A percentile compares a stretch with the other conserved stretches of the same genome.
phyloP scores from a whole-genome alignment of 1,284 basidiomycete species.

The Naganishia sp. region DNA sequence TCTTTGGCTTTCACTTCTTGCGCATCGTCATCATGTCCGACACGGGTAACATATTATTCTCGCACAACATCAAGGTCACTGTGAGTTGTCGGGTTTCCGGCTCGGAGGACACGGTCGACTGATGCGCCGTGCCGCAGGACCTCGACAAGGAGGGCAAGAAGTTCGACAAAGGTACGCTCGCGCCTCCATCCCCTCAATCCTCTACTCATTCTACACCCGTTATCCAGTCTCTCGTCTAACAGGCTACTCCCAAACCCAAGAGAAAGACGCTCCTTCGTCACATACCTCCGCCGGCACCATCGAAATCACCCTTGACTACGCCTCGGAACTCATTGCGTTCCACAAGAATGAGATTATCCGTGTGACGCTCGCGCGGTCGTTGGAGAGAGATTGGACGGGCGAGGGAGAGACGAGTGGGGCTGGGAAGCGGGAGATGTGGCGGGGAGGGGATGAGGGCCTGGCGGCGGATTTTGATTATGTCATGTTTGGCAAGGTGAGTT shows the following conservation, averaged over 20 bases:
- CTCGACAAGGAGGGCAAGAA: constrained; percentile 95
- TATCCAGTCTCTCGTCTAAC: constrained; percentile 76
- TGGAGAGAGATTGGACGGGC: constrained; percentile 57
- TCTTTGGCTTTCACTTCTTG: not conserved
- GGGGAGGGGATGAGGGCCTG: constrained; percentile 70
- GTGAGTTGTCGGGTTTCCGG: constrained; percentile 44
- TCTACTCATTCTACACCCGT: not conserved
- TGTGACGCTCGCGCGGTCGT: constrained; percentile 79
- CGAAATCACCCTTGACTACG: constrained; percentile 86
- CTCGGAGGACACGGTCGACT: not conserved
- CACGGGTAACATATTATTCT: constrained; percentile 62
- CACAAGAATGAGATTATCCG: constrained; percentile 72
- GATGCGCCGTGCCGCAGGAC: constrained; percentile 32
- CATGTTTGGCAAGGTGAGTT: constrained; percentile 94
- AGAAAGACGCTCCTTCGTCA: too few species aligned
- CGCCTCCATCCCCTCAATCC: constrained; percentile 32
- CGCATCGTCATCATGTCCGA: constrained; percentile 13
- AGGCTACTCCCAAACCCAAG: constrained; percentile 65
- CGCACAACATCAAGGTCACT: constrained; percentile 83
- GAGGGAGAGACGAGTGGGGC: constrained; percentile 66
- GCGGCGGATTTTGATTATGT: constrained; percentile 99
- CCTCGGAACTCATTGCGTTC: constrained; percentile 80
- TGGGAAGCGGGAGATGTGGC: constrained; percentile 82
- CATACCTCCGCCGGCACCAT: constrained; percentile 66
- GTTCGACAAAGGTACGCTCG: constrained; percentile 81